phyloP scores from a whole-genome alignment of 768 basidiomycete species.

The Gelatoporia subvermispora region DNA sequence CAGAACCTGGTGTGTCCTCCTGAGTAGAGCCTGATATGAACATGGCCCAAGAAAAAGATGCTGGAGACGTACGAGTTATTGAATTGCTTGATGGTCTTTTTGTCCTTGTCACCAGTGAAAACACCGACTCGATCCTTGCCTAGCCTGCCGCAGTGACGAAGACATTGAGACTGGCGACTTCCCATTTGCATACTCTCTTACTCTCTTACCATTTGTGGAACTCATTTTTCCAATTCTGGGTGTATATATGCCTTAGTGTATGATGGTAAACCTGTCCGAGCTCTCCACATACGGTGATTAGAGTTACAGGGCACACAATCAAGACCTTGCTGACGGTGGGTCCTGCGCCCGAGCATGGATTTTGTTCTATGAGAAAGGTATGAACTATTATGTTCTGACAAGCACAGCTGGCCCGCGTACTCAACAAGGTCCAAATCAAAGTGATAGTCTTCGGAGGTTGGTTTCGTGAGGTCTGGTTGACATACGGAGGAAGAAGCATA shows the following conservation, averaged over 20 bases:
- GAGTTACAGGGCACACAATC: constrained; percentile 90
- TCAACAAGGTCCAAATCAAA: constrained; percentile 89
- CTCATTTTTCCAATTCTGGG: constrained; percentile 91
- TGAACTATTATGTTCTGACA: background rate
- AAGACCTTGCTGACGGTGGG: constrained; percentile 74
- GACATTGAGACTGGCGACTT: background rate
- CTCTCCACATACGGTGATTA: constrained; percentile 60
- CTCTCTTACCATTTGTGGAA: constrained; percentile 81
- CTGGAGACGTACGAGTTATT: constrained; percentile 56
- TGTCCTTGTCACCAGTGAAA: constrained; percentile 56
- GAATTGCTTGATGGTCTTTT: constrained; percentile 60
- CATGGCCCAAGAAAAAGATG: background rate
- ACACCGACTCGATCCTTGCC: constrained; percentile 53
- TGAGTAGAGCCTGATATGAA: constrained; percentile 19
- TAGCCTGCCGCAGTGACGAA: constrained; percentile 39
- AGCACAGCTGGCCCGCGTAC: constrained; percentile 40
- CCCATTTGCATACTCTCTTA: background rate
- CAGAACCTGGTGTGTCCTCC: constrained; percentile 77
- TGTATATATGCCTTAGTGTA: background rate
- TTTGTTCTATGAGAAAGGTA: constrained; percentile 59
- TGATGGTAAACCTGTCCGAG: background rate
- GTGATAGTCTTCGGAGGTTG: constrained; percentile 63
- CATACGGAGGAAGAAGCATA: too few species aligned
- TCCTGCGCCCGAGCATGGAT: constrained; percentile 57
- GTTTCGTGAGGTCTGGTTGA: too few species aligned